Percentiles rank a stretch among this genome's conserved stretches.
phyloP scores from a whole-genome alignment of 192 early-diverging fungal genomes.

The Nowakowskiella sp. region DNA sequence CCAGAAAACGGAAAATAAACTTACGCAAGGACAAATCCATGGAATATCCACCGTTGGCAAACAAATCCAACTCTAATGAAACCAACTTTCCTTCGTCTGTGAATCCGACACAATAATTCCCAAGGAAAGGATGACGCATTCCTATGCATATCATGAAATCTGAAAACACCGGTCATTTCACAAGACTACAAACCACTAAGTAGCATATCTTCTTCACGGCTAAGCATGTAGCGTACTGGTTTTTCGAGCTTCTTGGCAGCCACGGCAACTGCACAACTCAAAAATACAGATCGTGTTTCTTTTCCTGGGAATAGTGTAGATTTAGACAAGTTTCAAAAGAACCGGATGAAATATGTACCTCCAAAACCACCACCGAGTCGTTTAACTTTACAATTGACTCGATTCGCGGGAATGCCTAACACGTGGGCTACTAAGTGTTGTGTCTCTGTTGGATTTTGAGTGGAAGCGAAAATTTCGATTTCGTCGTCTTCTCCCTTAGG shows the following conservation, averaged over 20 bases:
- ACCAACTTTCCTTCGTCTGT: slow-evolving; percentile 56
- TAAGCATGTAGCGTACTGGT: slow-evolving; percentile 70
- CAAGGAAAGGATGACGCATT: slow-evolving; percentile 70
- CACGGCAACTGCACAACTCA: slow-evolving; percentile 58
- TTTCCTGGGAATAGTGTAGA: slow-evolving; percentile 17
- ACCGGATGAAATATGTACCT: slow-evolving; percentile 36
- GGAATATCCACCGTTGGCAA: slow-evolving; percentile 33
- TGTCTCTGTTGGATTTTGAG: slow-evolving; percentile 69
- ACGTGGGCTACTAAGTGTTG: slow-evolving; percentile 54
- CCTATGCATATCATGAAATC: slow-evolving; percentile 4
- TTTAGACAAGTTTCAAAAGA: slow-evolving; percentile 1
- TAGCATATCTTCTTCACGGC: slow-evolving; percentile 80
- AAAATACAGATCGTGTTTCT: slow-evolving; percentile 50
- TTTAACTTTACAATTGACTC: slow-evolving; percentile 66
- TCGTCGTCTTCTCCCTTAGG: slow-evolving; percentile 70
- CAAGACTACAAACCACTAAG: slow-evolving; percentile 44
- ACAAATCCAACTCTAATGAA: slow-evolving; percentile 47
- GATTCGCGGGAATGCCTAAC: slow-evolving; percentile 64
- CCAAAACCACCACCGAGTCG: slow-evolving; percentile 86
- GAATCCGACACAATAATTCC: slow-evolving; percentile 68
- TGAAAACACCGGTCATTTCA: slow-evolving; percentile 10
- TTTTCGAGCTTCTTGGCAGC: slow-evolving; percentile 55
- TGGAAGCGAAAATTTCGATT: slow-evolving; percentile 68
- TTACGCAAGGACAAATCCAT: slow-evolving; percentile 24
- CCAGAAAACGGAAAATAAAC: background rate